Evolutionary conservation across 208 protist genomes (phyloP), one percentile per base, ranked within the genome.

Genomic region (Trypanosoma scelopori): DNA sequence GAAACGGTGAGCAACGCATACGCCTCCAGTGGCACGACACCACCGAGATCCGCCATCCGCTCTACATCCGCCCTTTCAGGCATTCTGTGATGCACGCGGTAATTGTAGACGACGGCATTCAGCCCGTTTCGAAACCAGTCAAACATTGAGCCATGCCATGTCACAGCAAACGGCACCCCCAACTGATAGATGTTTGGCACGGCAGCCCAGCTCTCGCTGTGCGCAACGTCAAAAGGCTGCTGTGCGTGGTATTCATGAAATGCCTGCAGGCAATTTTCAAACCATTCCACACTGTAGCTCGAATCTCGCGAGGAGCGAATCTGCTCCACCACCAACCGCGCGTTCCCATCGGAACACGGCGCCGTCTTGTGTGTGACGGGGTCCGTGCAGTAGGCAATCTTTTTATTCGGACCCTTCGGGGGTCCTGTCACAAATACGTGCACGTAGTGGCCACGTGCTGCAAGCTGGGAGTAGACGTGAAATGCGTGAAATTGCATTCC

Each of bases 111-210:
- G 35, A 79, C 65, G 25, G 6, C 27, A 43, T 79, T 79, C 18
- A 79, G 35, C 46, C 76, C 74, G 41, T 79, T 79, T 32, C 69
- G 55, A 64, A 75, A 76, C 74, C 74, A 79, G 41, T 79, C 74
- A 35, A 79, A 20, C 74, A 79, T 79, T n/a, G 58, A 69, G 11
- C 74, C 74, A 49, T 79, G 74, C 74, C 74, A 79, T 12, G 74
- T 79, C n/a, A 79, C 74, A 5, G 60, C 51, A 41, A 79, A 65
- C 11, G 66, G 74, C 15, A 79, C 0, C 16, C 62, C 55, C 25
- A 79, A 15, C 45, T 79, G 74, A 45, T 58, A 47, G 13, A 60
- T 62, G 46, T 79, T 79, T 4, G 74, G 61, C 3, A 79, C 74
- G 3, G 52, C 74, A 6, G 74, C 58, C 74, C 74, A 79, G 16